These are phyloP conservation scores for Alternaria gaisen DNA, from an alignment of 2,329 filamentous ascomycete genomes.

Conservation along the genomic window DNA sequence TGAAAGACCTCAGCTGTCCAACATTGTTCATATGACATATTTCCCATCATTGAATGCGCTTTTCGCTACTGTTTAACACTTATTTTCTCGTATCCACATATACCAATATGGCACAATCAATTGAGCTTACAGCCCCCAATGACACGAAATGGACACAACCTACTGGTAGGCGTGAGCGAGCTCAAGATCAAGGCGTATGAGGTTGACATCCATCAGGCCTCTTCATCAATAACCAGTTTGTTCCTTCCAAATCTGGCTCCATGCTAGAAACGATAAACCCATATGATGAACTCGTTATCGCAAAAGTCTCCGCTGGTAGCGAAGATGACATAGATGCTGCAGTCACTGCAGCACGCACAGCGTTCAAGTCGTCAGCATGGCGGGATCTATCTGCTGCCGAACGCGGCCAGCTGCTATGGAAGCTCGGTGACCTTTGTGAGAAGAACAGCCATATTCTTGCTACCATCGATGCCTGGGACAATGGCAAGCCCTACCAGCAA, in stretches of 20 bases:
- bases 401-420: neutral
- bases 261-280: neutral
- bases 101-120: neutral
- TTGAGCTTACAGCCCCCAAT: neutral
- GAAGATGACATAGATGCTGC: neutral
- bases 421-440: neutral
- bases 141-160: neutral
- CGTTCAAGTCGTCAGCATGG: slow-evolving; percentile 1
- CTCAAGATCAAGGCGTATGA: neutral
- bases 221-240: slow-evolving; percentile 1
- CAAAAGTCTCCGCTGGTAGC: neutral
- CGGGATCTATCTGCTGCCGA: neutral
- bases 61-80: neutral
- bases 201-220: neutral
- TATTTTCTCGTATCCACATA: neutral
- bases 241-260: neutral
- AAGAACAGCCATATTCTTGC: neutral
- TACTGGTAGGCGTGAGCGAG: neutral
- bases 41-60: neutral
- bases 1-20: neutral
- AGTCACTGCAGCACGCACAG: neutral
- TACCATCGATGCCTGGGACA: neutral
- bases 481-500: slow-evolving; percentile 1
- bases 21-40: neutral
- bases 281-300: neutral